A percentile compares a stretch with the other conserved stretches of the same genome.
These are phyloP conservation scores for Apiospora koreana DNA, from an alignment of 2,329 filamentous ascomycete species.

Conservation along the genomic window DNA sequence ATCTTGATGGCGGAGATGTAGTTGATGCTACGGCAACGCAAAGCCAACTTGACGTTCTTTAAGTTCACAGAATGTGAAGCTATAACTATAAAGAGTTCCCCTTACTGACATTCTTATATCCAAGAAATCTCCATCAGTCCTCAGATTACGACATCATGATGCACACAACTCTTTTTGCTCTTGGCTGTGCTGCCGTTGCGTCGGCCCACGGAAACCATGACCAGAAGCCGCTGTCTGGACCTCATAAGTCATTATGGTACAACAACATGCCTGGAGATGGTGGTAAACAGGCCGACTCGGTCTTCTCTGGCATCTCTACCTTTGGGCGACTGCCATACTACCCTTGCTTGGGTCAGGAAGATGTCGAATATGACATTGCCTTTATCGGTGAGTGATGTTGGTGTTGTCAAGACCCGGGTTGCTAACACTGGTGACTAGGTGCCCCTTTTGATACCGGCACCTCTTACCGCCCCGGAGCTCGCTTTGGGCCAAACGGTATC, in stretches of 20 bases:
- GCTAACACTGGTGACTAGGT: constrained; percentile 42
- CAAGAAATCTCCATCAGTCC: not conserved
- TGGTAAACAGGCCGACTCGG: constrained; percentile 84
- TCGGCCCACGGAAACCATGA: constrained; percentile 59
- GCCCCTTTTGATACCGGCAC: constrained; percentile 86
- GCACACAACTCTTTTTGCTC: constrained; percentile 28
- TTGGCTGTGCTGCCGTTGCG: constrained; percentile 50
- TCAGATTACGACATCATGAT: not conserved
- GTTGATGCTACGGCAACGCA: not conserved
- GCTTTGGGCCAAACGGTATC: constrained; percentile 83
- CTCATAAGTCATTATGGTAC: constrained; percentile 78
- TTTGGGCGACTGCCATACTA: constrained; percentile 79
- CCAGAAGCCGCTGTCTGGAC: constrained; percentile 65
- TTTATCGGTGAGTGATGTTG: constrained; percentile 65
- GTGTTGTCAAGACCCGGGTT: constrained; percentile 4
- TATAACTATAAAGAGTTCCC: too few relatives aligned
- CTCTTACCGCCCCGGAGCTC: constrained; percentile 79
- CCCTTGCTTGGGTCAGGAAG: constrained; percentile 70
- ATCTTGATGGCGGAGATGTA: not conserved
- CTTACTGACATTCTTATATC: too few relatives aligned
- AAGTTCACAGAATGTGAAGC: not conserved
- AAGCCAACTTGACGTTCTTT: not conserved
- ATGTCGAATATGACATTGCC: constrained; percentile 79
- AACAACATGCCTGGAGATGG: constrained; percentile 81
- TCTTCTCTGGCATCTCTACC: constrained; percentile 86